Percentiles rank a stretch among this genome's conserved stretches.
phyloP scores from a whole-genome alignment of 2,329 filamentous ascomycete genomes.

The Corinectria fuckeliana region DNA sequence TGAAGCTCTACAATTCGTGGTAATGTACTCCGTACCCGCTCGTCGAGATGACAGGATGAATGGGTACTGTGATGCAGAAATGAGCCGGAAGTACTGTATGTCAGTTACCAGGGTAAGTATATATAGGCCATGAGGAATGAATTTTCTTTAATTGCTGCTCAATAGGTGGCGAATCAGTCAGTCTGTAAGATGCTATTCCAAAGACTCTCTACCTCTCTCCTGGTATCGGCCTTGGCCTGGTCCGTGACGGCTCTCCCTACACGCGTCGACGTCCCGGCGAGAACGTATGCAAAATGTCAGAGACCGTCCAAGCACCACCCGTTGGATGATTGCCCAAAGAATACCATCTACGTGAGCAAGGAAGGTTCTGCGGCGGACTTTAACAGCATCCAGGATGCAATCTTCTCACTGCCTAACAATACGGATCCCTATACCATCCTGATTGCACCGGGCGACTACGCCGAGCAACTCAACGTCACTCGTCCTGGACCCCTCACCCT shows the following conservation, averaged over 20 bases:
- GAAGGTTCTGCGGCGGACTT: constrained; percentile 45
- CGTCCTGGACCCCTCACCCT: constrained; percentile 66
- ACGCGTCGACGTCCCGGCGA: constrained; percentile 14
- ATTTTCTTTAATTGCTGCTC: no score
- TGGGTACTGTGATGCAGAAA: background rate
- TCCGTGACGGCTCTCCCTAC: constrained; percentile 1
- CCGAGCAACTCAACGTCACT: background rate
- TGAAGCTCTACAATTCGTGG: background rate
- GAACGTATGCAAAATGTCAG: constrained; percentile 31
- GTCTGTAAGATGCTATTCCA: background rate
- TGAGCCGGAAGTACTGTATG: background rate
- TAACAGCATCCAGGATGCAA: constrained; percentile 48
- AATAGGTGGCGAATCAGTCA: background rate
- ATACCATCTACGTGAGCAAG: constrained; percentile 51
- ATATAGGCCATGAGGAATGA: background rate
- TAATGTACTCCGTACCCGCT: background rate
- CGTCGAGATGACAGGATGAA: background rate
- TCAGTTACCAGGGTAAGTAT: background rate
- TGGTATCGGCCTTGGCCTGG: background rate
- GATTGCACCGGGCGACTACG: constrained; percentile 42
- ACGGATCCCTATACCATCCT: constrained; percentile 52
- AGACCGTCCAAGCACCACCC: constrained; percentile 19
- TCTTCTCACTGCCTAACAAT: constrained; percentile 46
- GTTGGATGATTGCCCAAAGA: constrained; percentile 45
- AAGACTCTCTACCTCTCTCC: background rate